These are phyloP conservation scores for Dactylis glomerata DNA, from an alignment of 176 grass and related monocot species.

Conservation along the genomic window DNA sequence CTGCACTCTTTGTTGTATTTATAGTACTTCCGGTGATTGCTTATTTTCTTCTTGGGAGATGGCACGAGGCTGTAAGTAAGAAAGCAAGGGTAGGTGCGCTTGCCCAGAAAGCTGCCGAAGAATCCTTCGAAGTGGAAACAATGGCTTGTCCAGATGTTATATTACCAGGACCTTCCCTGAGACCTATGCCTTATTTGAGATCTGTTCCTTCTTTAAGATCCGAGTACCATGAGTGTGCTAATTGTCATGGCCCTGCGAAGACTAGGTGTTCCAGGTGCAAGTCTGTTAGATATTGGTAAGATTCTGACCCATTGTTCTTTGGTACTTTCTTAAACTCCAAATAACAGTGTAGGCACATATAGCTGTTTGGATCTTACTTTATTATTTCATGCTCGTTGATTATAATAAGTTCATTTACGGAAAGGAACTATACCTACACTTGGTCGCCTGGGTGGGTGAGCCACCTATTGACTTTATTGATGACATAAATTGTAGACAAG, in stretches of 20 bases:
- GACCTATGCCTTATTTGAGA: conserved; percentile 52
- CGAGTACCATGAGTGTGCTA: conserved; percentile 85
- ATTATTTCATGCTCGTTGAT: background rate
- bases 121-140: conserved; percentile 64
- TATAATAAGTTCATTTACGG: background rate
- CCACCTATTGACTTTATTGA: background rate
- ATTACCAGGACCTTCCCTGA: conserved; percentile 50
- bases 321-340: background rate
- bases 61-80: conserved; percentile 66
- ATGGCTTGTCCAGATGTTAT: conserved; percentile 65
- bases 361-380: background rate
- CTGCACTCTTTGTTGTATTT: conserved; percentile 71
- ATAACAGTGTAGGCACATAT: background rate
- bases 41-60: conserved; percentile 95
- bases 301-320: conserved; percentile 5
- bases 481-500: background rate
- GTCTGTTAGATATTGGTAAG: conserved; percentile 98
- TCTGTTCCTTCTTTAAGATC: conserved; percentile 41
- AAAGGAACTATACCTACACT: background rate
- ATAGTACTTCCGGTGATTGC: conserved; percentile 82
- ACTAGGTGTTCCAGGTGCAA: conserved; percentile 98
- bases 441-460: background rate
- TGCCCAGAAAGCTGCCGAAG: conserved; percentile 76
- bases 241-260: conserved; percentile 78
- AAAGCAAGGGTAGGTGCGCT: conserved; percentile 64